Evolutionary conservation across 108 stramenopile species (phyloP).

Genomic region (Nitzschia palea): DNA sequence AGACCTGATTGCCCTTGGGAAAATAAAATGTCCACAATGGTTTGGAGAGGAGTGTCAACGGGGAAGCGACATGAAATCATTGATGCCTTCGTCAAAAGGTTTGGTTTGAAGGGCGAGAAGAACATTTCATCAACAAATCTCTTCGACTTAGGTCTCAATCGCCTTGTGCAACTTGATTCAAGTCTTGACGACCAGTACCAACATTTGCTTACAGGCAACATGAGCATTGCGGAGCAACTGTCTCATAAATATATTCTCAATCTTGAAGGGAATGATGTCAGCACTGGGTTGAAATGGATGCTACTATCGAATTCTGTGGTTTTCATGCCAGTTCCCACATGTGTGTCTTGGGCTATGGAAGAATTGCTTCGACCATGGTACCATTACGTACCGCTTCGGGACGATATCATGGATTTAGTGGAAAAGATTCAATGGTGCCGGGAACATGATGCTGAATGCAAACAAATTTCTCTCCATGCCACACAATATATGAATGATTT

Average conservation of each 20-base stretch:
- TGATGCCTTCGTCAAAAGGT: too few relatives aligned
- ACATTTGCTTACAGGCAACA: not conserved
- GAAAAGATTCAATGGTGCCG: constrained; percentile 50
- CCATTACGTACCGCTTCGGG: constrained; percentile 59
- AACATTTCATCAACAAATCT: not conserved
- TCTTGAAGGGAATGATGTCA: constrained; percentile 66
- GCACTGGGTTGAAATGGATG: constrained; percentile 60
- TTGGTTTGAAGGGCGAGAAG: not conserved
- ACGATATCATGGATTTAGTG: constrained; percentile 42
- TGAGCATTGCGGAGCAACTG: constrained; percentile 6
- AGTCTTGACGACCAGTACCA: not conserved
- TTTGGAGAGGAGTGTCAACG: not conserved
- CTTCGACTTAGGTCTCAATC: not conserved
- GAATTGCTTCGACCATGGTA: constrained; percentile 50
- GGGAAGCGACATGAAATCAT: too few relatives aligned
- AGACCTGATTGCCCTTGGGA: not conserved
- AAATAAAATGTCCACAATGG: not conserved
- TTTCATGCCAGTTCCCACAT: constrained; percentile 51
- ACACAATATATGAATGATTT: constrained; percentile 51
- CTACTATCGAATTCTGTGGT: constrained; percentile 47
- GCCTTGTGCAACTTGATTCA: not conserved
- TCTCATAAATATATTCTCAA: constrained; percentile 41
- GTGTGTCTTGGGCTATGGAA: constrained; percentile 63
- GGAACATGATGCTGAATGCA: constrained; percentile 43
- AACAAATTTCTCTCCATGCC: constrained; percentile 40